Base-by-base conservation (phyloP, 2,329 filamentous ascomycete genomes). In the Ophiostoma australiae region DNA sequence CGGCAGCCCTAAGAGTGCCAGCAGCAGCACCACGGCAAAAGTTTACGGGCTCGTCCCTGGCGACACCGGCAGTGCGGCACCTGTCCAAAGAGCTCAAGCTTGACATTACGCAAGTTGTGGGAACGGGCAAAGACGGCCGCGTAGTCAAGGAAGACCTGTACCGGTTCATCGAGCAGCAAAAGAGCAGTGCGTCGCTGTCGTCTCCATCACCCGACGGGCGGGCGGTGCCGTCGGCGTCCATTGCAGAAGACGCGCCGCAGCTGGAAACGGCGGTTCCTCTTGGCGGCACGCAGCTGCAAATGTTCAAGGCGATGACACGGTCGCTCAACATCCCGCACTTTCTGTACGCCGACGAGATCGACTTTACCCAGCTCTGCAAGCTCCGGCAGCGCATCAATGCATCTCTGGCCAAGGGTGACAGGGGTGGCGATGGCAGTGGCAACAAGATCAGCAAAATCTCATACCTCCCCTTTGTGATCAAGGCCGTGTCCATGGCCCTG, bases 231-330 rank as follows among this genome's bases (percentile, higher is more conserved):
- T 2, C 35, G 1, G 4, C 20, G 7, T 2, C 63, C 6, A 41
- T 71, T 20, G 11, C 63, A 27, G 66, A 70, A 17, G 75, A 79
- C 17, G 82, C 84, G 1, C 81, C 82, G 66, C 90, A 91, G 79
- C 82, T 82, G 70, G 95, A 98, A 80, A 91, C 89, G 10, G 80
- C 84, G 1, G 84, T 90, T 41, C 83, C 87, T 71, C 83, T 99
- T 73, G 92, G 92, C 15, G 90, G 89, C 52, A 91, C 92, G 17
- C 94, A 98, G 81, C 85, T 87, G 52, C 91, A 93, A 78, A 99
- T 99, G 95, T 98, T 97, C 88, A 97, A 96, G 82, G 87, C 89
- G 72, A 99, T 99, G 95, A 97, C 94, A 17, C 89, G 89, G 72
- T 97, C 94, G 2, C 86, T 99, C 74, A 87, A 81, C 69, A 98